These are phyloP conservation scores for Neofusicoccum ribis DNA, from an alignment of 2,329 filamentous ascomycete genomes.

Conservation along the genomic window DNA sequence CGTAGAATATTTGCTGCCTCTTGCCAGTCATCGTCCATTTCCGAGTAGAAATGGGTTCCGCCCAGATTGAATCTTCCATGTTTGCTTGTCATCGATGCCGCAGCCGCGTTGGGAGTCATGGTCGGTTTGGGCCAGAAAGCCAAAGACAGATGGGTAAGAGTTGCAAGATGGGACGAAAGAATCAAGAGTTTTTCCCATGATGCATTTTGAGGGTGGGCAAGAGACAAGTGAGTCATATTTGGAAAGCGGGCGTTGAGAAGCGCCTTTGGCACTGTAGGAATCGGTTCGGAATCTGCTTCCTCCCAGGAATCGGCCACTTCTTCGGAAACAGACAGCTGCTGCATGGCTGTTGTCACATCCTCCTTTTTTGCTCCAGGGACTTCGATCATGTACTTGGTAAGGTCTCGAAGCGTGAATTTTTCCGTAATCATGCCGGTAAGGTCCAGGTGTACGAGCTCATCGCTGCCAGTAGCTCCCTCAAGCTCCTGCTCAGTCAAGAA, in stretches of 20 bases:
- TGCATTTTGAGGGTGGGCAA: slow-evolving; percentile 53
- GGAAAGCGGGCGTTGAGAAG: slow-evolving; percentile 43
- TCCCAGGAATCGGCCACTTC: slow-evolving; percentile 50
- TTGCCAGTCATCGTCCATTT: slow-evolving; percentile 55
- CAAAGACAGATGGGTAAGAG: slow-evolving; percentile 62
- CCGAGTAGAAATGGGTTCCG: slow-evolving; percentile 55
- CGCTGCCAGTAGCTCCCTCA: slow-evolving; percentile 38
- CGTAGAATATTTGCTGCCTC: slow-evolving; percentile 59
- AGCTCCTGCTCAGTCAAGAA: slow-evolving; percentile 43
- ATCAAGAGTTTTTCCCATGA: slow-evolving; percentile 58
- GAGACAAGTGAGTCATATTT: slow-evolving; percentile 58
- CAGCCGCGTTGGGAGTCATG: slow-evolving; percentile 55
- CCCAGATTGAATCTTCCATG: slow-evolving; percentile 49
- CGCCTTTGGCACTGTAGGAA: slow-evolving; percentile 16
- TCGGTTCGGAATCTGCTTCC: slow-evolving; percentile 25
- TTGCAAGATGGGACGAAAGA: slow-evolving; percentile 55
- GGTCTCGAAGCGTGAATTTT: slow-evolving; percentile 50
- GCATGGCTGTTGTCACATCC: slow-evolving; percentile 23
- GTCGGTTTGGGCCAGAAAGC: slow-evolving; percentile 63
- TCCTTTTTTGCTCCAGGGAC: slow-evolving; percentile 1
- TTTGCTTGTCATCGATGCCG: slow-evolving; percentile 44
- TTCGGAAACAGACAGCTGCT: slow-evolving; percentile 21
- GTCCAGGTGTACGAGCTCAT: slow-evolving; percentile 54
- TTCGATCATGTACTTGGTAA: slow-evolving; percentile 46
- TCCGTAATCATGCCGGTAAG: slow-evolving; percentile 52